Base-by-base conservation (phyloP, 148 eudicot species). In the Persicaria maculosa region DNA sequence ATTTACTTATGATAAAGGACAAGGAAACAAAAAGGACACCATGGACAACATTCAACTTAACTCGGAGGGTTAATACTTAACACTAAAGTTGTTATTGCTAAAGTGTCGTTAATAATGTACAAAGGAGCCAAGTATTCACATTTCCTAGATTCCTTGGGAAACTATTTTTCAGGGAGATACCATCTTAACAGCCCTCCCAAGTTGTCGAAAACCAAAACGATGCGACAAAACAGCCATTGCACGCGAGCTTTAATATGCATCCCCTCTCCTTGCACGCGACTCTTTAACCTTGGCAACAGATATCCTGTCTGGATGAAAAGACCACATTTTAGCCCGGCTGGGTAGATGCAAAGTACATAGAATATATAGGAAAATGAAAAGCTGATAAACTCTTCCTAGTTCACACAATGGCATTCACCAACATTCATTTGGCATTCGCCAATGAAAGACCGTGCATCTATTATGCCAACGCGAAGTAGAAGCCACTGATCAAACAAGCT, bases 111-210 rank as follows among this genome's bases (percentile, higher is more conserved):
- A 31, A 31, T 65, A 65, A 40, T 65, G 2, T 65, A 65, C 70
- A 65, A 31, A 62, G 12, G 44, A 62, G 44, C 1, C 44, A 62
- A 36, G 36, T 65, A 65, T 65, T 36, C 70, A 65, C 70, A 65
- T 31, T 31, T 62, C 68, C 6, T 54, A 54, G 19, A 48, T 48
- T 15, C 59, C 59, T 54, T 54, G 59, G 22, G n/a, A n/a, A 54
- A 15, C 22, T 54, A 54, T 0, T 54, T 54, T 54, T 54, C 22
- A n/a, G 22, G 7, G 59, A 54, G 59, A 17, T 16, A 6, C 59
- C 20, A 54, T 54, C 22, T 20, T 15, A 15, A 12, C n/a, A 15
- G 7, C 25, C 59, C 52, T 53, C 59, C 59, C 59, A 54, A n/a
- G 16, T 54, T 12, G 22, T 1, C 22, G 22, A 15, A 15, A 54